Evolutionary conservation across 257 asterid genomes (phyloP).

Genomic region (Nicotiana knightiana): DNA sequence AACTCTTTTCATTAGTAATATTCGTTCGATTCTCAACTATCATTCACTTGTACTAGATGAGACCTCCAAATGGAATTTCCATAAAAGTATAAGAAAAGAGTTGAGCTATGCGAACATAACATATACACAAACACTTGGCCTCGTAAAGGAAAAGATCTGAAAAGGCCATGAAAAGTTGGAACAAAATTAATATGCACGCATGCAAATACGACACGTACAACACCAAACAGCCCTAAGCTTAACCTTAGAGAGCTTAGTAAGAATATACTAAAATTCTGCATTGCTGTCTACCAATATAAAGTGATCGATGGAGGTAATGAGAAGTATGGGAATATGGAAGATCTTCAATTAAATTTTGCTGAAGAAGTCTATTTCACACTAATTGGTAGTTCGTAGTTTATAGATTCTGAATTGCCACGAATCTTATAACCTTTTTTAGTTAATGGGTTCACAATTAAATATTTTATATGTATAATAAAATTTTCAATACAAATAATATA

Average conservation of each 20-base stretch:
- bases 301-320: background rate
- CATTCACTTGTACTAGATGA: background rate
- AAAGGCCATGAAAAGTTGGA: background rate
- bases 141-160: background rate
- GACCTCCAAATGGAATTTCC: background rate
- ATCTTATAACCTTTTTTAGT: too few relatives aligned
- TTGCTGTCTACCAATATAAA: conserved; percentile 5
- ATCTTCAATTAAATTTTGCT: too few relatives aligned
- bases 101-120: background rate
- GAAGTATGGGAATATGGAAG: background rate
- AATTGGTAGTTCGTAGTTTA: too few relatives aligned
- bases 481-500: too few relatives aligned
- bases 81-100: too few relatives aligned
- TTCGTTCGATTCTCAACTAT: background rate
- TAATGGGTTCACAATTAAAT: too few relatives aligned
- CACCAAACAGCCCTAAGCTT: background rate
- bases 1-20: background rate
- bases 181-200: background rate
- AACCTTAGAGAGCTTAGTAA: background rate
- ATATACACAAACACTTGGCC: background rate
- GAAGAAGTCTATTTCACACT: too few relatives aligned
- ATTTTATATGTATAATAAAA: too few relatives aligned
- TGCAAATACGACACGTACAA: background rate
- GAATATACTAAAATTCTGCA: background rate
- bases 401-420: too few relatives aligned